Evolutionary conservation across 2,329 filamentous ascomycete species (phyloP), one percentile per base, ranked within the genome.

Genomic region (Calonectria pseudoturangicola): DNA sequence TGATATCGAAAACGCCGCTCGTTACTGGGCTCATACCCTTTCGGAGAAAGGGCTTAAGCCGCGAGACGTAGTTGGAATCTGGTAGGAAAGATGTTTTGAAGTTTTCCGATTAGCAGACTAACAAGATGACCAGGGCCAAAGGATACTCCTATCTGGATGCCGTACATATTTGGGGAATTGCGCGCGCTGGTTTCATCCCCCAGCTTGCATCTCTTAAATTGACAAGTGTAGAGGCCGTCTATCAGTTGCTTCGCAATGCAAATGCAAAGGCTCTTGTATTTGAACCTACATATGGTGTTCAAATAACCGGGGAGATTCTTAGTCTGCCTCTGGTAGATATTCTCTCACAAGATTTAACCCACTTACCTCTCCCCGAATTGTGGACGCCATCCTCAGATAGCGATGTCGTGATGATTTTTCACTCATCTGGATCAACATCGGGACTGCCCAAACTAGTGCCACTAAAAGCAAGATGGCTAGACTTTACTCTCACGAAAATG

Each of bases 131-230:
- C 18, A 58, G 54, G 54, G 54, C 54, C 54, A 58, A 58, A 41
- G 54, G 54, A 39, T 58, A 58, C 33, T 58, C 54, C 12, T 58
- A 58, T n/a, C 4, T 25, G 18, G 33, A 58, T 27, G 54, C n/a
- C 1, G 54, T 58, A n/a, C 54, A 58, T 4, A 58, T 58, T 41
- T 58, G 54, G 54, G 54, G 54, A 58, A 16, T 58, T 9, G 33
- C 54, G 6, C 54, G 54, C 4, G 54, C 54, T 41, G 54, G 54
- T 21, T 58, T 58, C 13, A 58, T 58, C 15, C 54, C 54, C 2
- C 54, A 58, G 4, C 54, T 58, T 16, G 33, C 33, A 15, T 58
- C 54, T 25, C 54, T 58, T n/a, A 58, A 58, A 33, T 41, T 58
- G 54, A 58, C 54, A 25, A 58, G 41, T 41, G 33, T 27, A 15